Conservation (phyloP, 2,329 filamentous ascomycete species). For the Penicillium sp. region DNA sequence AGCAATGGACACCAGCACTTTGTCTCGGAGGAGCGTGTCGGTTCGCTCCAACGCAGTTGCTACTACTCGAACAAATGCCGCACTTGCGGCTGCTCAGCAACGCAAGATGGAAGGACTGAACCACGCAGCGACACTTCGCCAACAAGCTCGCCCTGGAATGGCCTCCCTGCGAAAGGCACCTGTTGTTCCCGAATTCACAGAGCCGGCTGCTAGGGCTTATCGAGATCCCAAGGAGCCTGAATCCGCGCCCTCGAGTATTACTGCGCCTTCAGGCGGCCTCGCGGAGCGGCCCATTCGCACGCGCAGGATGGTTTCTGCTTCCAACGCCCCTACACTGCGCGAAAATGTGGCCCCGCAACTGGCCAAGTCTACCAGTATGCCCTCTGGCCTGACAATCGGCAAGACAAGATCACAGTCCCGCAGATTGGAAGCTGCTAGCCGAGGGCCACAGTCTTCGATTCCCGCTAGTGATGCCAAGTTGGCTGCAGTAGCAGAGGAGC, state of each 20-base stretch:
- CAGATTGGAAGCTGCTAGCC: slow-evolving; percentile 35
- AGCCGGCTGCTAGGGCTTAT: slow-evolving; percentile 16
- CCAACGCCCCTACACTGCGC: slow-evolving; percentile 36
- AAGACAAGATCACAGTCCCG: slow-evolving; percentile 47
- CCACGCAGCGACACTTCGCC: slow-evolving; percentile 50
- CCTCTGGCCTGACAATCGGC: slow-evolving; percentile 38
- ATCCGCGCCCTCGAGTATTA: slow-evolving; percentile 8
- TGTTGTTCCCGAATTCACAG: slow-evolving; percentile 27
- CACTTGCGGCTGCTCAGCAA: slow-evolving; percentile 43
- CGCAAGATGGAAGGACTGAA: slow-evolving; percentile 45
- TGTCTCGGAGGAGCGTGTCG: slow-evolving; percentile 32
- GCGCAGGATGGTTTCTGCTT: slow-evolving; percentile 37
- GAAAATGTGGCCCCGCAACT: slow-evolving; percentile 31
- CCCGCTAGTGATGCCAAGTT: slow-evolving; percentile 25
- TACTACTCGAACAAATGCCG: slow-evolving; percentile 40
- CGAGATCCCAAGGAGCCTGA: slow-evolving; percentile 22
- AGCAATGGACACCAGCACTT: slow-evolving; percentile 28
- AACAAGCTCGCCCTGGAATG: slow-evolving; percentile 43
- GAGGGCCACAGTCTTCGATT: slow-evolving; percentile 17
- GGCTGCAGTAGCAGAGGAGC: slow-evolving; percentile 23
- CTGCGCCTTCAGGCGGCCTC: slow-evolving; percentile 34
- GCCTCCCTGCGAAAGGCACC: slow-evolving; percentile 31
- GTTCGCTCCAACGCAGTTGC: slow-evolving; percentile 31
- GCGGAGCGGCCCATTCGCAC: slow-evolving; percentile 43
- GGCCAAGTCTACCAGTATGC: slow-evolving; percentile 35